Conservation (phyloP, 768 basidiomycete genomes). For the Exidia glandulosa region DNA sequence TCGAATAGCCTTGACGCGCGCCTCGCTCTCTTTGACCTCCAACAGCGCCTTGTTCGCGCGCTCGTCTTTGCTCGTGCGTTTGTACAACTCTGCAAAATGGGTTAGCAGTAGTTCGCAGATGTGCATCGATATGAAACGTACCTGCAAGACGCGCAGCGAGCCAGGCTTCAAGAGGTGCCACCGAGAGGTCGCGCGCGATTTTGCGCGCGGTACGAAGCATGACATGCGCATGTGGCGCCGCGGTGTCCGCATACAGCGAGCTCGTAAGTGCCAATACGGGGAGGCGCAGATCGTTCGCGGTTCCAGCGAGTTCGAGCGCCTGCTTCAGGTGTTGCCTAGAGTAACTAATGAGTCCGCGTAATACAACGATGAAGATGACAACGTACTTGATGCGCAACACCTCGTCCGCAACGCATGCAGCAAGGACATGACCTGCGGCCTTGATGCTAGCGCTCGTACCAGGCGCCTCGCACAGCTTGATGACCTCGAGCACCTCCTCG, state of each 20-base stretch:
- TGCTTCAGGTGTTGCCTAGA: constrained; percentile 45
- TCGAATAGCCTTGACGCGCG: not conserved
- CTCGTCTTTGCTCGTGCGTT: not conserved
- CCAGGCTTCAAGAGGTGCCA: constrained; percentile 19
- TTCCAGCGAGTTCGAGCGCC: constrained; percentile 46
- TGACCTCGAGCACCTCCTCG: not conserved
- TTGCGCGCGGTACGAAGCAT: constrained; percentile 61
- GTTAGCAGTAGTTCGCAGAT: not conserved
- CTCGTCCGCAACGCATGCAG: constrained; percentile 39
- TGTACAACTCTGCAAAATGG: not conserved
- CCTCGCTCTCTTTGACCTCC: not conserved
- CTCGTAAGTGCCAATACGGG: constrained; percentile 57
- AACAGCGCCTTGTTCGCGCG: not conserved
- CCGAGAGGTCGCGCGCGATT: constrained; percentile 60
- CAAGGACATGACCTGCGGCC: constrained; percentile 44
- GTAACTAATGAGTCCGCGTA: constrained; percentile 9
- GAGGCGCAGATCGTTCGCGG: constrained; percentile 59
- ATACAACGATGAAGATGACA: constrained; percentile 3
- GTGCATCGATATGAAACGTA: not conserved
- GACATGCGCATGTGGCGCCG: constrained; percentile 52
- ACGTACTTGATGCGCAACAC: constrained; percentile 53
- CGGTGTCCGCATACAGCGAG: constrained; percentile 61
- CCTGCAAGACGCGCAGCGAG: not conserved
- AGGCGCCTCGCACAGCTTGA: constrained; percentile 28
- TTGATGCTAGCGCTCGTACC: constrained; percentile 43